Evolutionary conservation across 2,329 filamentous ascomycete species (phyloP), one percentile per base, ranked within the genome.

Genomic region (Camptophora hylomeconis): DNA sequence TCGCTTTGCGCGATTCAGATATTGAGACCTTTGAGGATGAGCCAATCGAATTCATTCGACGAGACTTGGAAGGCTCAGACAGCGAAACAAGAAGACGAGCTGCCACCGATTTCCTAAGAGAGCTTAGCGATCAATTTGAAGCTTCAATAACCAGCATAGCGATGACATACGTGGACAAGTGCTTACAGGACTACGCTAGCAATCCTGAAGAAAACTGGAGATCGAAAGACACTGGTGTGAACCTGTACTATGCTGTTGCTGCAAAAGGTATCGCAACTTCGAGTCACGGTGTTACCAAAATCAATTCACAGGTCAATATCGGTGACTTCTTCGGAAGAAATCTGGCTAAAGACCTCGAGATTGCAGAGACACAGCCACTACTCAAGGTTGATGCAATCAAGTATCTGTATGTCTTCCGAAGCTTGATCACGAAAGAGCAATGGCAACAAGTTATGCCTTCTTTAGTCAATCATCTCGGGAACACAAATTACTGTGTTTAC

Each of bases 331-430:
- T 98, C 63, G 79, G 92, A 51, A 80, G 80, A 38, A 72, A 95
- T 52, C 79, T 98, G 46, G 87, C 87, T 7, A 68, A 74, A n/a
- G 89, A 98, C 52, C 65, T 98, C 21, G 64, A 92, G 36, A 66
- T 69, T n/a, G 64, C 72, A 18, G 63, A 68, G 17, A 70, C 79
- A 1, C 72, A 92, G 45, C 79, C 84, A 6, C 86, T 98, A 36
- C 67, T 93, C 44, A 92, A 93, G 61, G 87, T 98, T 10, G 89
- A 95, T 53, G 87, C 87, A 11, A 93, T 98, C 65, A 98, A 95
- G 55, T 98, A 86, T 52, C 69, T 98, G 20, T 93, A 98, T 63
- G 82, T 80, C 24, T 98, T 98, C 72, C 79, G 89, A 46, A 93
- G 84, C 51, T 84, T 94, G 49, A 68, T 98, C 37, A 87, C 83